These are phyloP conservation scores for Suillus subaureus DNA, from an alignment of 768 basidiomycete species.

Conservation along the genomic window DNA sequence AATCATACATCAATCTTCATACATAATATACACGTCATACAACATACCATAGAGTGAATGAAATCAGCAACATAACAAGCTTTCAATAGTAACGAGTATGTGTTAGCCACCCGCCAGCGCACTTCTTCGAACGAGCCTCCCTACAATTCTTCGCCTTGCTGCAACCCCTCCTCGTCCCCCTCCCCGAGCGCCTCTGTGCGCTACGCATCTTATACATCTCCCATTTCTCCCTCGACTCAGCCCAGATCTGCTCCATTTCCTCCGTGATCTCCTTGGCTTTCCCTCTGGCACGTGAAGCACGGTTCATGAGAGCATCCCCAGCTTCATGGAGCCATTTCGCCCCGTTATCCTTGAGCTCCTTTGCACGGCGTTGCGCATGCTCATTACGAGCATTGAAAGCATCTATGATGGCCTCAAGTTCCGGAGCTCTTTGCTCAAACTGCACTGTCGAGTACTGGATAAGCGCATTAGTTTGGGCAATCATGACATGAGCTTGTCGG, in stretches of 20 bases:
- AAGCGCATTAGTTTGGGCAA: slow-evolving; percentile 38
- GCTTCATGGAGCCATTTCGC: slow-evolving; percentile 47
- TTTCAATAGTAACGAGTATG: not conserved
- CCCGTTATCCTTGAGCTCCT: slow-evolving; percentile 52
- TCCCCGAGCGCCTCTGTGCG: not conserved
- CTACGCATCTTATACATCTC: not conserved
- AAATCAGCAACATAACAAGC: not conserved
- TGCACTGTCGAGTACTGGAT: slow-evolving; percentile 46
- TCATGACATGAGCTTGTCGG: slow-evolving; percentile 39
- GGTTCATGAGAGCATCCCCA: slow-evolving; percentile 41
- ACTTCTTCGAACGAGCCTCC: slow-evolving; percentile 1
- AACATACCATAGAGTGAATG: not conserved
- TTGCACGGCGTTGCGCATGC: slow-evolving; percentile 54
- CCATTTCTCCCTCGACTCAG: slow-evolving; percentile 7
- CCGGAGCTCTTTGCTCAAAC: slow-evolving; percentile 36
- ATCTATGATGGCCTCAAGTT: slow-evolving; percentile 41
- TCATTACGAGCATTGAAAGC: slow-evolving; percentile 52
- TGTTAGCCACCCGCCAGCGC: slow-evolving; percentile 5
- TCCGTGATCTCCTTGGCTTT: slow-evolving; percentile 45
- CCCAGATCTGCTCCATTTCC: slow-evolving; percentile 14
- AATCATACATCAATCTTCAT: slow-evolving; percentile 6
- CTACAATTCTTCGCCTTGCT: not conserved
- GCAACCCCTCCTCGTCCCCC: not conserved
- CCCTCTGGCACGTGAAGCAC: slow-evolving; percentile 45
- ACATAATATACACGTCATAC: slow-evolving; percentile 8